Evolutionary conservation across 306 rosid species (phyloP).

Genomic region (Crataegus laevigata): DNA sequence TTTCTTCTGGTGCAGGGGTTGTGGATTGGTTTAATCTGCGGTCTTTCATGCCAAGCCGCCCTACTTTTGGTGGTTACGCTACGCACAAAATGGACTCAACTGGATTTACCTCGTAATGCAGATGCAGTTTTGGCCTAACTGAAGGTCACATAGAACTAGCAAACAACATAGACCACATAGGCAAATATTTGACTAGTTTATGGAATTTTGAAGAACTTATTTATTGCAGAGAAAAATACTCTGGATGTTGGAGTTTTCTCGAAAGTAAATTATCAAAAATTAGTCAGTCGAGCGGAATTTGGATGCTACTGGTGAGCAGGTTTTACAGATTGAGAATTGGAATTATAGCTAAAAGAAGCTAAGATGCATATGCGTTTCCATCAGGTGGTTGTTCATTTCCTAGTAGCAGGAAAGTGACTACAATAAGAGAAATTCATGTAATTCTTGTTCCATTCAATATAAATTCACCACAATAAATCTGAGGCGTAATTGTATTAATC

Average conservation of each 20-base stretch:
- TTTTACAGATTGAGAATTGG: background rate
- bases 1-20: constrained; percentile 44
- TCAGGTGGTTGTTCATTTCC: background rate
- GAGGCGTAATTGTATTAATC: too few relatives aligned
- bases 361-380: too few relatives aligned
- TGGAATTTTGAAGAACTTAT: background rate
- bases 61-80: constrained; percentile 36
- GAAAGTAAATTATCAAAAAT: background rate
- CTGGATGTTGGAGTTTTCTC: background rate
- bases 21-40: constrained; percentile 75
- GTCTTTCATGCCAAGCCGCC: constrained; percentile 42
- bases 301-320: background rate
- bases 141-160: background rate
- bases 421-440: background rate
- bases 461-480: background rate
- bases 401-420: background rate
- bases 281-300: background rate
- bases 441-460: background rate
- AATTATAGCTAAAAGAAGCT: too few relatives aligned
- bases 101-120: constrained; percentile 9
- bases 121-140: constrained; percentile 8
- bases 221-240: background rate
- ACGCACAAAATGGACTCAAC: constrained; percentile 40
- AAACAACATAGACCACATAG: background rate
- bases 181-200: background rate